phyloP scores from a whole-genome alignment of 108 stramenopile genomes.

The Cafeteria roenbergensis region DNA sequence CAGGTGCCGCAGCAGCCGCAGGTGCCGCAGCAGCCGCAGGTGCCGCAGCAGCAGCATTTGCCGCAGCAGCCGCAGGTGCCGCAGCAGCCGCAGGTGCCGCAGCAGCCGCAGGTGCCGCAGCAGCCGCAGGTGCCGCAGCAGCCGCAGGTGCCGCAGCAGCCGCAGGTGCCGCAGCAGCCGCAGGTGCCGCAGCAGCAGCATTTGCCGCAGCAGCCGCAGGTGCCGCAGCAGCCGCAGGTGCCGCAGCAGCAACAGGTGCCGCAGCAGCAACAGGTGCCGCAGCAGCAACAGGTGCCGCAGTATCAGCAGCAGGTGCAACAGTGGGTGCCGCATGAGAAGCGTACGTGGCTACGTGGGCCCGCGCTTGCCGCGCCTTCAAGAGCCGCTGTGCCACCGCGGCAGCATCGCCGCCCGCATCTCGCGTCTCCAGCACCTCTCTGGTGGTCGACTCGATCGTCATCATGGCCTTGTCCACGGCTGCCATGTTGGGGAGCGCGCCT shows the following conservation, averaged over 20 bases:
- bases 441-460: no score
- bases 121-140: not conserved
- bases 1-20: not conserved
- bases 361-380: no score
- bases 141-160: not conserved
- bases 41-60: not conserved
- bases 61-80: not conserved
- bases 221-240: not conserved
- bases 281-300: not conserved
- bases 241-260: not conserved
- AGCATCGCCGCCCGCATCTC: no score
- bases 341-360: no score
- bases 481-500: no score
- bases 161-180: not conserved
- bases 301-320: not conserved
- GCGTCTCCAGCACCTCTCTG: no score
- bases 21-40: not conserved
- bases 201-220: not conserved
- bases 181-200: not conserved
- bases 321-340: not conserved
- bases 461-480: no score
- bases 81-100: not conserved
- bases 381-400: no score
- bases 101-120: not conserved
- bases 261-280: not conserved